A percentile compares a stretch with the other conserved stretches of the same genome.
phyloP scores from a whole-genome alignment of 2,329 filamentous ascomycete genomes.

The Aspergillus tamarii region DNA sequence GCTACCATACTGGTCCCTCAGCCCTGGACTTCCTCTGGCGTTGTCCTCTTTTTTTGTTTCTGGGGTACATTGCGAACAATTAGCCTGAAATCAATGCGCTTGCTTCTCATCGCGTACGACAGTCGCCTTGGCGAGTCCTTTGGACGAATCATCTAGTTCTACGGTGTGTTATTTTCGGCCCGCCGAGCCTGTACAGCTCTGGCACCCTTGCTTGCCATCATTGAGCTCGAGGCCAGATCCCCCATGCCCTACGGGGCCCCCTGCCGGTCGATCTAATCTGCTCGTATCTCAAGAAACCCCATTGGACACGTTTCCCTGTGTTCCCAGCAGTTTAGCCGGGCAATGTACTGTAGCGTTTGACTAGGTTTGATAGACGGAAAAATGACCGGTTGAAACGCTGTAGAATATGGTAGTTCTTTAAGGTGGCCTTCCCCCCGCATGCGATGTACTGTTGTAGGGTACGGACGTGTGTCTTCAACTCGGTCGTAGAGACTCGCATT shows the following conservation, averaged over 20 bases:
- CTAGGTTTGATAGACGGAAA: constrained; percentile 3
- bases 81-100: constrained; percentile 12
- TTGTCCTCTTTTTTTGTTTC: neutral
- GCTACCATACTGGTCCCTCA: constrained; percentile 6
- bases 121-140: neutral
- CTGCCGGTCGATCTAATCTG: neutral
- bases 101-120: neutral
- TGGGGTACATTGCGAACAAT: constrained; percentile 6
- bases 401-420: constrained; percentile 1
- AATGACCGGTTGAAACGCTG: constrained; percentile 12
- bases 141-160: neutral
- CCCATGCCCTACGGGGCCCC: neutral
- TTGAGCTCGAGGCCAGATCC: neutral
- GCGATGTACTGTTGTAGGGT: neutral
- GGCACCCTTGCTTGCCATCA: neutral
- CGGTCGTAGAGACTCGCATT: neutral
- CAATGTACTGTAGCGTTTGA: neutral
- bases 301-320: neutral
- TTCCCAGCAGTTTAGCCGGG: constrained; percentile 2
- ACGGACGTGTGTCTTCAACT: neutral
- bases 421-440: neutral
- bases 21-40: constrained; percentile 4
- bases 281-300: neutral
- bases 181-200: neutral
- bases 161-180: neutral